Evolutionary conservation across 805 yeast genomes (phyloP).

Genomic region (Kuraishia capsulata): DNA sequence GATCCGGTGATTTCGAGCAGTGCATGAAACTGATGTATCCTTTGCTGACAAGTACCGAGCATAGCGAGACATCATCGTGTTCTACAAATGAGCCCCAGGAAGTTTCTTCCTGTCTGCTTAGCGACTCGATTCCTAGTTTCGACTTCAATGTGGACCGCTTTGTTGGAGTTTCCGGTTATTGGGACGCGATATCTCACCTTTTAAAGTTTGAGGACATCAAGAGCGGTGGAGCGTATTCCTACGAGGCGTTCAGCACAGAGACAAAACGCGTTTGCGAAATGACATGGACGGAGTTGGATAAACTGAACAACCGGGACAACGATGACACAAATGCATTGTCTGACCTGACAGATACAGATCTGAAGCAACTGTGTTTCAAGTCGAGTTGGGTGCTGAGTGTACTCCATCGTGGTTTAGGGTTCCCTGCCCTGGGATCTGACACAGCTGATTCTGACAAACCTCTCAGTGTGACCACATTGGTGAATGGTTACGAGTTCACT

Average conservation of each 20-base stretch:
- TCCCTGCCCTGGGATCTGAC: conserved; percentile 25
- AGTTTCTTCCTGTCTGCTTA: conserved; percentile 38
- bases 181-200: conserved; percentile 49
- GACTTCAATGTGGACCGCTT: conserved; percentile 49
- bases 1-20: conserved; percentile 39
- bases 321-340: conserved; percentile 8
- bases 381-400: conserved; percentile 50
- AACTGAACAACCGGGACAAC: conserved; percentile 20
- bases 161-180: conserved; percentile 59
- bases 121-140: conserved; percentile 45
- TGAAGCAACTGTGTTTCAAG: conserved; percentile 50
- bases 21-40: conserved; percentile 42
- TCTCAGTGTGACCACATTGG: conserved; percentile 44
- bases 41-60: conserved; percentile 19
- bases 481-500: conserved; percentile 75
- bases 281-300: conserved; percentile 26
- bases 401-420: conserved; percentile 51
- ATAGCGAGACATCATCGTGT: conserved; percentile 9
- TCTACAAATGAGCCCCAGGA: conserved; percentile 13
- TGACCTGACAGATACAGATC: conserved; percentile 31
- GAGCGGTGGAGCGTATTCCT: conserved; percentile 33
- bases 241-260: conserved; percentile 29
- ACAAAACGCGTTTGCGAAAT: conserved; percentile 40
- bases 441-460: conserved; percentile 20
- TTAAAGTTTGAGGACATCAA: conserved; percentile 21